Evolutionary conservation across 2,329 filamentous ascomycete species (phyloP).

Genomic region (Aspergillus sclerotialis): DNA sequence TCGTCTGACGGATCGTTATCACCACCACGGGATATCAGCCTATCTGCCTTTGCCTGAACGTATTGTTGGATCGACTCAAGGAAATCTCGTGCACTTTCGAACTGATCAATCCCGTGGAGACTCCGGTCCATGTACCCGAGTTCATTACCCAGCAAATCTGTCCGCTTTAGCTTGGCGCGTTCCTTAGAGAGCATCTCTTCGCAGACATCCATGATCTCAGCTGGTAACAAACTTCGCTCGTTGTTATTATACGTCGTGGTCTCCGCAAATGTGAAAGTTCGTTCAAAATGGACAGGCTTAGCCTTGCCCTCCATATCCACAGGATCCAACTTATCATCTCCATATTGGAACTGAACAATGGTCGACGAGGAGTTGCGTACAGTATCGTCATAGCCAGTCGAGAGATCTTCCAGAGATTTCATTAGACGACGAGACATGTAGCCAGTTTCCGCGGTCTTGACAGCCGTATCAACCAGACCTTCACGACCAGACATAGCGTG

Average conservation of each 20-base stretch:
- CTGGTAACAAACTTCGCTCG: slow-evolving; percentile 65
- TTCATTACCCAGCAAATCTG: slow-evolving; percentile 54
- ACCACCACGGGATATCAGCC: slow-evolving; percentile 42
- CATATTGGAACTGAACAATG: slow-evolving; percentile 95
- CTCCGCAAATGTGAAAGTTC: slow-evolving; percentile 76
- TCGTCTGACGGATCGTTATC: slow-evolving; percentile 23
- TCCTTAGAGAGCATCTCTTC: slow-evolving; percentile 61
- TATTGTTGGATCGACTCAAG: slow-evolving; percentile 70
- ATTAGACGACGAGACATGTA: slow-evolving; percentile 98
- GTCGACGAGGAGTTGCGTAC: slow-evolving; percentile 83
- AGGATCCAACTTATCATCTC: slow-evolving; percentile 90
- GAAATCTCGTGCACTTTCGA: slow-evolving; percentile 77
- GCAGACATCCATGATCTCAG: slow-evolving; percentile 65
- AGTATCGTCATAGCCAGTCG: slow-evolving; percentile 87
- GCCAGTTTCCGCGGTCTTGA: slow-evolving; percentile 97
- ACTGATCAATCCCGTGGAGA: slow-evolving; percentile 63
- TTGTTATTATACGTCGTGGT: slow-evolving; percentile 72
- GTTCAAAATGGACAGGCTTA: slow-evolving; percentile 83
- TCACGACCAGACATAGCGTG: slow-evolving; percentile 98
- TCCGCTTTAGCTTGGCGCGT: slow-evolving; percentile 56
- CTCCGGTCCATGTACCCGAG: slow-evolving; percentile 65
- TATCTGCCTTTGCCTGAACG: slow-evolving; percentile 56
- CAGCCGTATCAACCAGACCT: slow-evolving; percentile 95
- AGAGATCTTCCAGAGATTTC: slow-evolving; percentile 95
- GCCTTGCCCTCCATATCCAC: slow-evolving; percentile 96